Base-by-base conservation (phyloP, 2,329 filamentous ascomycete genomes). In the Zelopaecilomyces penicillatus region DNA sequence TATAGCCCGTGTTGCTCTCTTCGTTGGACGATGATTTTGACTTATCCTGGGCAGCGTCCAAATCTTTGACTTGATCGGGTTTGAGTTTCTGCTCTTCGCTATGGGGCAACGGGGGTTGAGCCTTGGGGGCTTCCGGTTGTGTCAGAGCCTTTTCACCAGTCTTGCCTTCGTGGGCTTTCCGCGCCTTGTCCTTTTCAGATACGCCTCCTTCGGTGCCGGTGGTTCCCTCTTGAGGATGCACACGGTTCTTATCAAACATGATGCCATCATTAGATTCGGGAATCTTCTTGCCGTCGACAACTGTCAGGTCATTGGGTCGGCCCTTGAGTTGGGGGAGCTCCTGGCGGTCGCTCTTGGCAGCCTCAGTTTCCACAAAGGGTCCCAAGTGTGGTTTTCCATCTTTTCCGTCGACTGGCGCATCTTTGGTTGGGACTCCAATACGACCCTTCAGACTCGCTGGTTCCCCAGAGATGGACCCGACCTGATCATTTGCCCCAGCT, bases 321-420 rank as follows among this genome's bases (percentile, higher is more conserved):
- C 74, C 72, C 54, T 75, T 73, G 27, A 75, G 59, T 5, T 64
- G 54, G 2, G 74, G 68, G 11, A 71, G 57, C 28, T 67, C 61
- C 43, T 32, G 29, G 37, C 62, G 58, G 39, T 65, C 57, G 29
- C 58, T 41, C 6, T 38, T 55, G 4, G 59, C 51, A 40, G 64
- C 65, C 37, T 67, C 64, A 11, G 72, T 76, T 50, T 82, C 80
- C 46, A 90, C 81, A 58, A 80, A 83, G 5, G 93, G 93, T 2
- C 93, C 93, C 19, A 83, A 80, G 61, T 96, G 91, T 39, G 93
- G 93, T 68, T 90, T 93, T 39, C 93, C 93, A 67, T 97, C 93
- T 56, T 85, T 84, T 38, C 90, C 90, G 62, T 97, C 93, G 19
- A 96, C 83, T 0, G 91, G 91, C 45, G 86, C 87, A 69, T 93